Base-by-base conservation (phyloP, 163 green algal species). In the Chlorella variabilis region DNA sequence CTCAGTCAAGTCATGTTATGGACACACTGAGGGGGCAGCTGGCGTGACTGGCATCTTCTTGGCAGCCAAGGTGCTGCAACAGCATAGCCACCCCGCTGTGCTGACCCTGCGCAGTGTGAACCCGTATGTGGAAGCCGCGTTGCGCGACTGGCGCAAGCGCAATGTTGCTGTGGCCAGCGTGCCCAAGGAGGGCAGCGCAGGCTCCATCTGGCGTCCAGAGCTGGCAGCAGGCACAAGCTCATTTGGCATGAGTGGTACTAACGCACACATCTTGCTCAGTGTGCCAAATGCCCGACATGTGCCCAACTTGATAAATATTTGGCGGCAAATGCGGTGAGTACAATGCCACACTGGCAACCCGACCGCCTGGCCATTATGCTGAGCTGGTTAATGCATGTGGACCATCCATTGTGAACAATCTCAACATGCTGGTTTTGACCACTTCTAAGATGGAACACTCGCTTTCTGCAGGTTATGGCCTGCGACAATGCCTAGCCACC, bases 181-280 rank as follows among this genome's bases (percentile, higher is more conserved):
- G 5, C 49, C 71, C 4, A 36, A 49, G 34, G 49, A 78, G 29
- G 21, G 49, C 33, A 39, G 34, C 2, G 27, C 42, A 61, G 42
- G 41, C n/a, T 49, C 34, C 34, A 17, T 4, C n/a, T 11, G 8
- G 63, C 7, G 17, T 48, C 33, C 51, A 54, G 34, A 38, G 34
- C 8, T 9, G 6, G 27, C 13, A 27, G 80, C 78, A 18, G 92
- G 93, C 41, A 93, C 92, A 0, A 95, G 91, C 87, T 93, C 88
- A 15, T 97, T 97, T 82, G 93, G 93, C 68, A 96, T 97, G 92
- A 92, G 84, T 63, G 93, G 93, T 25, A 82, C 86, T 1, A 92
- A 92, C 54, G 84, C 88, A 29, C 51, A 68, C 56, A 33, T 49
- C 34, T 33, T 51, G 59, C 17, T 48, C 63, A 71, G 18, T 48